These are phyloP conservation scores for Trichopus zeylanicus DNA, from an alignment of 116 monocot genomes.

Conservation along the genomic window DNA sequence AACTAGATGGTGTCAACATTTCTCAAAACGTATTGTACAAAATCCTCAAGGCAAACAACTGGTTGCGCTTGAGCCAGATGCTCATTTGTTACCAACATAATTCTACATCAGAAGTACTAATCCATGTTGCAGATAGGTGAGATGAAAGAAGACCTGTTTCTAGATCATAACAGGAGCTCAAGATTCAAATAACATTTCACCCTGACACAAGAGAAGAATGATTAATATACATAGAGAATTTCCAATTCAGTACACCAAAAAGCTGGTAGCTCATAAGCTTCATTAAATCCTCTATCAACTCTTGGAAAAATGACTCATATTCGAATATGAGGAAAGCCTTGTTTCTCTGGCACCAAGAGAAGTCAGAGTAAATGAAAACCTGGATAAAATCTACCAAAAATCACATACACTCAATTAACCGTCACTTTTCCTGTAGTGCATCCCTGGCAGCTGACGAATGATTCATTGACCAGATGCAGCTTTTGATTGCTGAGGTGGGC, in stretches of 20 bases:
- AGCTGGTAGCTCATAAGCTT: neutral
- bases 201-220: too few relatives aligned
- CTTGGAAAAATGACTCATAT: neutral
- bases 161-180: too few relatives aligned
- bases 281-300: neutral
- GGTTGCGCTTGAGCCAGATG: neutral
- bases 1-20: neutral
- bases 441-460: neutral
- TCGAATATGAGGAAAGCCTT: neutral
- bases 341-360: neutral
- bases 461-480: conserved; percentile 54
- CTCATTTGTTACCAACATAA: too few relatives aligned
- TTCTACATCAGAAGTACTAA: too few relatives aligned
- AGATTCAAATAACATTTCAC: too few relatives aligned
- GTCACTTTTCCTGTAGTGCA: conserved; percentile 3
- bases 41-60: neutral
- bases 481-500: conserved; percentile 47
- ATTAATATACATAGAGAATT: too few relatives aligned
- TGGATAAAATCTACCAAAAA: neutral
- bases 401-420: conserved; percentile 1
- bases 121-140: too few relatives aligned
- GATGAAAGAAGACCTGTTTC: too few relatives aligned
- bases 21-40: neutral
- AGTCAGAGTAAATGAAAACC: neutral
- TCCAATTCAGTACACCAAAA: too few relatives aligned